These are phyloP conservation scores for Phytophthora aleatoria DNA, from an alignment of 352 stramenopile species.

Conservation along the genomic window DNA sequence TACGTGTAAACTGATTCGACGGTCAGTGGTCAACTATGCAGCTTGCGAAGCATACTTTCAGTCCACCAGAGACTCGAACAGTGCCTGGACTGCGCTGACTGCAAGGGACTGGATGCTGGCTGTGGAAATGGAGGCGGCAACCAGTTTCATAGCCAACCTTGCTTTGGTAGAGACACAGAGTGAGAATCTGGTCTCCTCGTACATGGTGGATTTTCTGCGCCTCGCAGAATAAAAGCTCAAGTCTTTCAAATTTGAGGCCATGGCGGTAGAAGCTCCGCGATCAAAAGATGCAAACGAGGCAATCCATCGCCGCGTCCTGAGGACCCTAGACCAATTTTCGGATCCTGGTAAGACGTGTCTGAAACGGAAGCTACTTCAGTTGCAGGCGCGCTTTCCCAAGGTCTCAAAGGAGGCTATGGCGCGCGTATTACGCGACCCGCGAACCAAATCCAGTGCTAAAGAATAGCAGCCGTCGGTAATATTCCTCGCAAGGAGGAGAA, in stretches of 20 bases:
- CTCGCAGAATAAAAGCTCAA: slow-evolving; percentile 4
- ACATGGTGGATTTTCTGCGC: background rate
- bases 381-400: slow-evolving; percentile 12
- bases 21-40: no score
- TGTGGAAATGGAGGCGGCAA: background rate
- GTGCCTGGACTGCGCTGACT: no score
- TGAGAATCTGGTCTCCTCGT: background rate
- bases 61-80: no score
- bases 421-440: no score
- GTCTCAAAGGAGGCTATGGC: slow-evolving; percentile 3
- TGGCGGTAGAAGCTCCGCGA: no score
- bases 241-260: background rate
- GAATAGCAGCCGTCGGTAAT: no score
- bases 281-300: no score
- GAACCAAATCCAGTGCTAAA: no score
- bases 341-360: background rate
- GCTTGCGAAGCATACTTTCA: no score
- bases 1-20: no score
- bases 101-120: no score
- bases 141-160: slow-evolving; percentile 4
- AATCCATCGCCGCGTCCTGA: background rate
- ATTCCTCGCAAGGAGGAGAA: no score
- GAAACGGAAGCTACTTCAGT: background rate
- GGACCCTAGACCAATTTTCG: background rate
- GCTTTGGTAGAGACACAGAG: slow-evolving; percentile 4